Base-by-base conservation (phyloP, 306 rosid genomes). In the Ormosia emarginata region DNA sequence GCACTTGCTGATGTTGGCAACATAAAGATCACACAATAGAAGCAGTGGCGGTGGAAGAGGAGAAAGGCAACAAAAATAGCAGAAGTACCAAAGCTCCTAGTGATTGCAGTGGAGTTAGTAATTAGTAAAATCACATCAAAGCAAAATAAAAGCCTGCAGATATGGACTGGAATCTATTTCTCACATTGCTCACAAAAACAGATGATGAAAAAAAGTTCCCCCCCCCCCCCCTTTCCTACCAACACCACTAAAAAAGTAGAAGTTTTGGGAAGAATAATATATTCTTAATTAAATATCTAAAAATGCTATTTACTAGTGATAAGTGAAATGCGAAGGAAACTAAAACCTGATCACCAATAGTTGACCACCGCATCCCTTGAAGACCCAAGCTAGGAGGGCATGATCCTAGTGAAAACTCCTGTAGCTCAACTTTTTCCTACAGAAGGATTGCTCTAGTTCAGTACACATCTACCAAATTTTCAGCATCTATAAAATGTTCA, bases 331-430 rank as follows among this genome's bases (percentile, higher is more conserved):
- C 29, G 49, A 75, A 59, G 24, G 78, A 81, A 88, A 85, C 65
- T 65, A 86, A 79, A 75, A 95, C 99, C 98, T 87, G 97, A 87
- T 88, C 91, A 82, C 91, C 89, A 17, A 79, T 71, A 79, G 97
- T 90, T 68, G 86, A 91, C 99, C 99, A 96, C 32, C 91, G 90
- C 88, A 88, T 91, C 79, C 99, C 99, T 63, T 88, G 92, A 67
- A 90, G 86, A 29, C 97, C 99, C 90, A 96, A 81, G 87, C 87
- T 74, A 64, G 99, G 99, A 76, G 98, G 97, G 79, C 91, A 74
- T 59, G 97, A 88, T 77, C 99, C 99, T 32, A 93, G 87, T 56
- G 98, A 91, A 83, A 93, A 91, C 70, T 85, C 97, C 70, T 74
- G 94, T 71, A 96, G 77, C 87, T 96, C 98, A 69, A 96, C 82